Conservation (phyloP, 148 eudicot species). For the Polygonum aviculare region DNA sequence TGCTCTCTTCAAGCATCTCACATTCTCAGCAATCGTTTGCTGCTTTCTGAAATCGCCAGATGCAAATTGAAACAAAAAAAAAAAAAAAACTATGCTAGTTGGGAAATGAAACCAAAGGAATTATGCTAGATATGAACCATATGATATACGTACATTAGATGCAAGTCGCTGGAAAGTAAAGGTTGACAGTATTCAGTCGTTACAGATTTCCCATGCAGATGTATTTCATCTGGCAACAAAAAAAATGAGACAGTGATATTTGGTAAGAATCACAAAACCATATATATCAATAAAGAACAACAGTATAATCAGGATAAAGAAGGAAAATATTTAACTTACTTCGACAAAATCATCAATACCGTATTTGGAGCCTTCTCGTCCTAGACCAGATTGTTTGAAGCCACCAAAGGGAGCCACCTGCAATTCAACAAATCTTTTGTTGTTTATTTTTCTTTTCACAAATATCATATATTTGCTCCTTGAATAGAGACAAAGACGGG, state of each 20-base stretch:
- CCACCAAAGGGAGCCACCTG: conserved; percentile 99
- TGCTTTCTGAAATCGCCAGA: conserved; percentile 2
- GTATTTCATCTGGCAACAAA: conserved; percentile 1
- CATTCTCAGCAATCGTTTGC: conserved; percentile 1
- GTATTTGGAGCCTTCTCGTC: conserved; percentile 95
- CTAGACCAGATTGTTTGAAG: conserved; percentile 85
- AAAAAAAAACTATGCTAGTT: background rate
- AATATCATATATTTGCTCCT: too few relatives aligned
- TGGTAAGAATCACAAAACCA: background rate
- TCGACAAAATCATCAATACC: conserved; percentile 90
- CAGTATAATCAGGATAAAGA: background rate
- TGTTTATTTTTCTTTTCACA: background rate
- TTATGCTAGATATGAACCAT: background rate
- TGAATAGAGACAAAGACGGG: conserved; percentile 1
- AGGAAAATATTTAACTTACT: conserved; percentile 24
- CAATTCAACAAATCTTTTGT: conserved; percentile 10
- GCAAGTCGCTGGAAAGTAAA: conserved; percentile 8
- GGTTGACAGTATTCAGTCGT: background rate
- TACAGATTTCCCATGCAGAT: conserved; percentile 8
- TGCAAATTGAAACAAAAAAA: background rate
- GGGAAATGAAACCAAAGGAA: too few relatives aligned
- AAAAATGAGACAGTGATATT: background rate
- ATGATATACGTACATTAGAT: conserved; percentile 5
- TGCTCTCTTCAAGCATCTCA: background rate
- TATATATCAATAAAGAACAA: background rate